Evolutionary conservation across 177 flowering plant species (phyloP).

Genomic region (Vitis hybrid): DNA sequence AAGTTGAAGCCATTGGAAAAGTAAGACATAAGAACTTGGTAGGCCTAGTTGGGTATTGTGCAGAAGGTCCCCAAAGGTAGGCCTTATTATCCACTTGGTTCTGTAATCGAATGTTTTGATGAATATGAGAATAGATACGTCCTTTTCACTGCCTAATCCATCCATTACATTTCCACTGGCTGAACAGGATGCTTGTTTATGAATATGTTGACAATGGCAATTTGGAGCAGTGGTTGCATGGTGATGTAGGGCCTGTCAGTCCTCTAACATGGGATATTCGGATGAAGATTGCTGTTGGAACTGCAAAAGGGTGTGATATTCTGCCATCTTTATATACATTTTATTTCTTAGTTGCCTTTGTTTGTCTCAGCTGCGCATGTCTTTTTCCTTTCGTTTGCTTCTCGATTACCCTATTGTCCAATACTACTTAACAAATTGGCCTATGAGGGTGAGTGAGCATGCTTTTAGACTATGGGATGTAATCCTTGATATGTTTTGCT

Average conservation of each 20-base stretch:
- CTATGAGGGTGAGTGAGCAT: too few species aligned
- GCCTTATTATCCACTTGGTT: background rate
- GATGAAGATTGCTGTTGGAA: conserved; percentile 86
- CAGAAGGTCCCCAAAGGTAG: conserved; percentile 78
- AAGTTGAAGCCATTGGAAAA: conserved; percentile 97
- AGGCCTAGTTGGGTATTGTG: conserved; percentile 81
- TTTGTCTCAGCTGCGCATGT: background rate
- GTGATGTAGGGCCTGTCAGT: conserved; percentile 76
- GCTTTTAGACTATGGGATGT: too few species aligned
- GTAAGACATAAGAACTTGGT: conserved; percentile 95
- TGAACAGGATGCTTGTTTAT: conserved; percentile 74
- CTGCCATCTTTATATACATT: background rate
- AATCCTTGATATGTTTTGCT: too few species aligned
- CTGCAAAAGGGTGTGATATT: conserved; percentile 79
- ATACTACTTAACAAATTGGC: too few species aligned
- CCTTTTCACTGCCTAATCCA: background rate
- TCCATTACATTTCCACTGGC: background rate
- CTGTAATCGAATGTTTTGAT: background rate
- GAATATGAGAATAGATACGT: background rate
- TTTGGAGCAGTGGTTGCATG: conserved; percentile 97
- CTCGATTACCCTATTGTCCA: too few species aligned
- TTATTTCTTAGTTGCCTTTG: background rate
- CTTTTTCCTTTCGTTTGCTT: background rate
- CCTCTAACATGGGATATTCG: conserved; percentile 90
- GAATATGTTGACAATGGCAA: conserved; percentile 91